Evolutionary conservation across 352 stramenopile species (phyloP).

Genomic region (Globisporangium emineosum): DNA sequence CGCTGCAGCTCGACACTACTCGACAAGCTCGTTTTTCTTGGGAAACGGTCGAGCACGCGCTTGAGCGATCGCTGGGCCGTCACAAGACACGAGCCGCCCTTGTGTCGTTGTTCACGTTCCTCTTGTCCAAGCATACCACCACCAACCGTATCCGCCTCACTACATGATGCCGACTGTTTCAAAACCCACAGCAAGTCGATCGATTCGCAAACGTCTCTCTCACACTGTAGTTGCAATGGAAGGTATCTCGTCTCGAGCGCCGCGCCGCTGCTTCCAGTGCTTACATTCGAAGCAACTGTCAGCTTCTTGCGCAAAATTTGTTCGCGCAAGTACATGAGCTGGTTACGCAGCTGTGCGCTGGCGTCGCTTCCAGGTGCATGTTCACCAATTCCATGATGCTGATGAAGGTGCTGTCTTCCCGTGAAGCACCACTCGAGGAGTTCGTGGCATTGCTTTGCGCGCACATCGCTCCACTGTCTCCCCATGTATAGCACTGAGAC

Average conservation of each 20-base stretch:
- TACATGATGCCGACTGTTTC: neutral
- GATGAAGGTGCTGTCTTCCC: neutral
- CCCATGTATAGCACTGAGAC: slow-evolving; percentile 33
- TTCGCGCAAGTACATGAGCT: slow-evolving; percentile 26
- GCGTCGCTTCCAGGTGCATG: neutral
- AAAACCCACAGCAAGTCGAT: neutral
- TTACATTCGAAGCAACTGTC: neutral
- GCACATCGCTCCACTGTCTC: slow-evolving; percentile 19
- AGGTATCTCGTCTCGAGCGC: slow-evolving; percentile 7
- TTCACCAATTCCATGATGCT: slow-evolving; percentile 3
- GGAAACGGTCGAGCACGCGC: slow-evolving; percentile 23
- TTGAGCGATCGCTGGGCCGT: slow-evolving; percentile 25
- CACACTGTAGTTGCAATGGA: slow-evolving; percentile 8
- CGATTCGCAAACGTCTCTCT: neutral
- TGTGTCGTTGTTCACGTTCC: neutral
- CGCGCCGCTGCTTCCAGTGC: neutral
- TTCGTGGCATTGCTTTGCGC: slow-evolving; percentile 28
- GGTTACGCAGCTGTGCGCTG: slow-evolving; percentile 9
- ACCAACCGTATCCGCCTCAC: neutral
- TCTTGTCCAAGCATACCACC: too few relatives aligned
- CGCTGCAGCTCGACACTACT: slow-evolving; percentile 40
- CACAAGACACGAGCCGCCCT: neutral
- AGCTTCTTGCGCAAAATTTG: slow-evolving; percentile 17
- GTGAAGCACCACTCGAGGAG: slow-evolving; percentile 34
- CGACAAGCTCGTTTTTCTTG: slow-evolving; percentile 30